Percentiles rank a stretch among this genome's conserved stretches.
Evolutionary conservation across 495 filamentous ascomycete genomes (phyloP).

Genomic region (Penicillium robsamsonii): DNA sequence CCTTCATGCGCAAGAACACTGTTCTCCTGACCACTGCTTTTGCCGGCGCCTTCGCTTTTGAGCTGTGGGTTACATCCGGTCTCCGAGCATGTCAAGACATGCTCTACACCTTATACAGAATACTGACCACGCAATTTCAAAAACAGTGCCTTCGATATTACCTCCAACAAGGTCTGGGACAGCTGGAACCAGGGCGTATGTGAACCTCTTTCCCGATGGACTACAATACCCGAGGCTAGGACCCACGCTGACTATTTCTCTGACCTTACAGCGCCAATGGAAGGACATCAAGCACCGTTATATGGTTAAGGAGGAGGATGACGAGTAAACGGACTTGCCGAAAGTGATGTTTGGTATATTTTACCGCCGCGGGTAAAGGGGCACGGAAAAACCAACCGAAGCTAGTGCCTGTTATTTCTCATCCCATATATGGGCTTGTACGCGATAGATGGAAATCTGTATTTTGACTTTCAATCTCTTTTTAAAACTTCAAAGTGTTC

Average conservation of each 20-base stretch:
- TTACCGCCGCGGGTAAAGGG: conserved; percentile 17
- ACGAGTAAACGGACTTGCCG: conserved; percentile 34
- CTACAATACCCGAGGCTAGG: conserved; percentile 5
- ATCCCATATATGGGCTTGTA: conserved; percentile 36
- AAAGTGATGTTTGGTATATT: conserved; percentile 12
- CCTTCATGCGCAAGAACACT: conserved; percentile 79
- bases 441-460: conserved; percentile 38
- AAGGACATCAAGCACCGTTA: conserved; percentile 96
- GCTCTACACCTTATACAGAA: not conserved
- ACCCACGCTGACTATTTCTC: conserved; percentile 32
- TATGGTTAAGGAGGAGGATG: conserved; percentile 62
- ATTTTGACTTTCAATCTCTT: conserved; percentile 20
- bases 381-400: conserved; percentile 21
- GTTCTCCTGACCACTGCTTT: conserved; percentile 86
- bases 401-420: conserved; percentile 30
- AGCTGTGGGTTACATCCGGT: conserved; percentile 66
- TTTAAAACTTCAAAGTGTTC: not conserved
- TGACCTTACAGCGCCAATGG: conserved; percentile 82
- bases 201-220: conserved; percentile 16
- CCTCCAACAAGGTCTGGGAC: conserved; percentile 85
- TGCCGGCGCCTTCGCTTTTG: conserved; percentile 80
- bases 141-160: conserved; percentile 70
- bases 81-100: conserved; percentile 6
- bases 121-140: conserved; percentile 18
- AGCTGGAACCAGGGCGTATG: conserved; percentile 83